Evolutionary conservation across 305 asterid genomes (phyloP).

Genomic region (Fraxinus floribunda): DNA sequence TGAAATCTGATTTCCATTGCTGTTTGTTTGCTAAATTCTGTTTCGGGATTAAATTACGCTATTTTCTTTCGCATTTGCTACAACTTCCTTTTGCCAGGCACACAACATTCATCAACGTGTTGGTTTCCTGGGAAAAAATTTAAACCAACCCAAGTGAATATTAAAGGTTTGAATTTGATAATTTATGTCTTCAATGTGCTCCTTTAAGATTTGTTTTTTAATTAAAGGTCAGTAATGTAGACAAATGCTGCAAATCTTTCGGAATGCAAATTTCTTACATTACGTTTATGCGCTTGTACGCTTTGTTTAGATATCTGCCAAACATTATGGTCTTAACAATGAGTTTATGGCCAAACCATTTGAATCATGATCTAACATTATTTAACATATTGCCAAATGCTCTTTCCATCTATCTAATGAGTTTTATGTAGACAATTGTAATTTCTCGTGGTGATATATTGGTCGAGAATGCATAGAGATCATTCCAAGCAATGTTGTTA

Average conservation of each 20-base stretch:
- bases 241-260: background rate
- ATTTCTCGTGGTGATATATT: background rate
- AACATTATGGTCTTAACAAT: background rate
- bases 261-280: background rate
- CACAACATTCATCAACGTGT: background rate
- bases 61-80: background rate
- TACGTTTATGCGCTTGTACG: background rate
- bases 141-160: background rate
- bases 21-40: background rate
- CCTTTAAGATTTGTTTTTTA: background rate
- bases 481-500: background rate
- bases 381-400: background rate
- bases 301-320: background rate
- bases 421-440: background rate
- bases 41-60: background rate
- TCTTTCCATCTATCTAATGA: background rate
- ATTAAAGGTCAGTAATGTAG: background rate
- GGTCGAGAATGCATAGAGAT: background rate
- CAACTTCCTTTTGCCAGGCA: background rate
- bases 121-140: background rate
- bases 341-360: background rate
- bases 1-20: background rate
- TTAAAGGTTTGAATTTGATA: background rate
- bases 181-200: background rate
- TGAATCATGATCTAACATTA: background rate